Evolutionary conservation across 2,329 filamentous ascomycete species (phyloP).

Genomic region (Onygenales sp.): DNA sequence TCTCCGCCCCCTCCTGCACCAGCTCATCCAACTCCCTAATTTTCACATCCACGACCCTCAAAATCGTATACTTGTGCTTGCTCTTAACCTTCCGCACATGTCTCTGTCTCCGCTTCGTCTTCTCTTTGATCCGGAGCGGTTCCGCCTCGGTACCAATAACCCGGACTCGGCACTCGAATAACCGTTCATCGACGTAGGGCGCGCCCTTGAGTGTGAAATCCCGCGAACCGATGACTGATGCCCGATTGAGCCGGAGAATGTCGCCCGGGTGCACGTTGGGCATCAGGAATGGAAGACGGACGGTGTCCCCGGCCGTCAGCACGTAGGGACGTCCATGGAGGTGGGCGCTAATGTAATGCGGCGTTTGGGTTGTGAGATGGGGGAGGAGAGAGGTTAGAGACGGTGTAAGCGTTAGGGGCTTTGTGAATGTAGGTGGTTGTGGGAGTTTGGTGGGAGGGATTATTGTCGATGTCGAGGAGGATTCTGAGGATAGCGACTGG

Average conservation of each 20-base stretch:
- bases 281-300: conserved; percentile 74
- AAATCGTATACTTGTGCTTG: conserved; percentile 82
- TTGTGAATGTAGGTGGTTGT: conserved; percentile 26
- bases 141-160: conserved; percentile 79
- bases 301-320: conserved; percentile 54
- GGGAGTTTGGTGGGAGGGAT: conserved; percentile 22
- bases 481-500: conserved; percentile 14
- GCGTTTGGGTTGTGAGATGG: conserved; percentile 32
- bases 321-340: conserved; percentile 42
- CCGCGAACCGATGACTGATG: conserved; percentile 69
- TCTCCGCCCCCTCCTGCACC: conserved; percentile 31
- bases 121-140: conserved; percentile 66
- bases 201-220: conserved; percentile 81
- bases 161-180: conserved; percentile 77
- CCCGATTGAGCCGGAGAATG: conserved; percentile 77
- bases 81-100: conserved; percentile 67
- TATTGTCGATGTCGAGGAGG: conserved; percentile 9
- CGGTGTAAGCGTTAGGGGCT: conserved; percentile 31
- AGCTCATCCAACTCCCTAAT: conserved; percentile 51
- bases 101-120: conserved; percentile 66
- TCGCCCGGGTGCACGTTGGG: conserved; percentile 69
- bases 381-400: conserved; percentile 35
- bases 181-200: conserved; percentile 70
- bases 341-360: conserved; percentile 40
- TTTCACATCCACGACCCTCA: conserved; percentile 74